These are phyloP conservation scores for Boletus tomentosulus DNA, from an alignment of 768 basidiomycete genomes.

Conservation along the genomic window DNA sequence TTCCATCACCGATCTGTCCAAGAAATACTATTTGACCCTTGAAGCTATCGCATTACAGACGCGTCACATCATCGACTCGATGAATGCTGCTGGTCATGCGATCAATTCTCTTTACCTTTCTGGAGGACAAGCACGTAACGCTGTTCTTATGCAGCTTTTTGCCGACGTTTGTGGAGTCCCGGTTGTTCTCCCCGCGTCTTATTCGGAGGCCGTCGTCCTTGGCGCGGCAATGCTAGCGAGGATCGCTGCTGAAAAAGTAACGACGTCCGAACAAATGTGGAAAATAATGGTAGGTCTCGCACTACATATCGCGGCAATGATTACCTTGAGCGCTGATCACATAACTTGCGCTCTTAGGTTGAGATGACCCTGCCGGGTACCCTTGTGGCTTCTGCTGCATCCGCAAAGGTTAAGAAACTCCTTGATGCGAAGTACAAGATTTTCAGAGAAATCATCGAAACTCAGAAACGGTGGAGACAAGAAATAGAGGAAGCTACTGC, in stretches of 20 bases:
- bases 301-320: background rate
- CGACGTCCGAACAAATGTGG: slow-evolving; percentile 73
- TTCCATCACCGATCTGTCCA: slow-evolving; percentile 75
- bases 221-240: slow-evolving; percentile 94
- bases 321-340: background rate
- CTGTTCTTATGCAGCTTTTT: slow-evolving; percentile 82
- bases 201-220: slow-evolving; percentile 79
- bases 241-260: slow-evolving; percentile 65
- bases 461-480: slow-evolving; percentile 83
- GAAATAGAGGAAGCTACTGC: slow-evolving; percentile 61
- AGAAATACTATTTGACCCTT: slow-evolving; percentile 86
- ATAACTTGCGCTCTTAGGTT: slow-evolving; percentile 42
- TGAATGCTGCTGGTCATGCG: slow-evolving; percentile 82
- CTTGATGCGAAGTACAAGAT: slow-evolving; percentile 92
- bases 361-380: slow-evolving; percentile 90
- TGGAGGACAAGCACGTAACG: slow-evolving; percentile 90
- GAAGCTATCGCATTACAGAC: slow-evolving; percentile 95
- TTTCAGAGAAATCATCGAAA: slow-evolving; percentile 82
- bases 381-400: slow-evolving; percentile 60
- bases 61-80: slow-evolving; percentile 85
- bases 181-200: slow-evolving; percentile 75
- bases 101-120: slow-evolving; percentile 87
- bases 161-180: slow-evolving; percentile 81
- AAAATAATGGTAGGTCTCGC: slow-evolving; percentile 68
- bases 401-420: slow-evolving; percentile 62